phyloP scores from a whole-genome alignment of 163 green algal genomes.

The Scenedesmus sp. region DNA sequence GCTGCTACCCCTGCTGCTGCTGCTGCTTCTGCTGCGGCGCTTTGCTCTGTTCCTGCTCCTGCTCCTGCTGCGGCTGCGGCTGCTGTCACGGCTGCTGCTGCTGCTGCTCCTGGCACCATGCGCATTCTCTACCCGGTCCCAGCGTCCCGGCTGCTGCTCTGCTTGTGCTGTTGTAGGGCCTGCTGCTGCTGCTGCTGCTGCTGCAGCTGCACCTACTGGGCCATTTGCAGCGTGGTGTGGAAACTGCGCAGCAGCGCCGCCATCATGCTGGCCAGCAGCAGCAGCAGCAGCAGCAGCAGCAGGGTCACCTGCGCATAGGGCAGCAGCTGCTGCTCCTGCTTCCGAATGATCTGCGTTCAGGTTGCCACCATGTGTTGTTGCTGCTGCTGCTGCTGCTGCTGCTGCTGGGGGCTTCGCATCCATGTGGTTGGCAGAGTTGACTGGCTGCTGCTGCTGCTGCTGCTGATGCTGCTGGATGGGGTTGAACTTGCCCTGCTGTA shows the following conservation, averaged over 20 bases:
- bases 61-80: background rate
- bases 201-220: background rate
- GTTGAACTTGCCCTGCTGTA: background rate
- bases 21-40: background rate
- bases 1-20: background rate
- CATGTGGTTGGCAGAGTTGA: background rate
- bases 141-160: too few species aligned
- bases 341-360: background rate
- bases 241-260: background rate
- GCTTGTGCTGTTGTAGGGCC: too few species aligned
- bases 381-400: background rate
- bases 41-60: background rate
- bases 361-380: background rate
- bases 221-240: background rate
- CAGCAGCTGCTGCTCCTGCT: background rate
- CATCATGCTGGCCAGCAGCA: background rate
- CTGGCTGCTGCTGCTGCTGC: background rate
- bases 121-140: too few species aligned
- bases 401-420: background rate
- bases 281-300: too few species aligned
- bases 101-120: background rate
- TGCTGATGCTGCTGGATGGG: background rate
- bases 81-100: background rate
- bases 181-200: background rate
- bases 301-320: background rate